Evolutionary conservation across 495 filamentous ascomycete genomes (phyloP), one percentile per base, ranked within the genome.

Genomic region (Glutinoglossum americanum): DNA sequence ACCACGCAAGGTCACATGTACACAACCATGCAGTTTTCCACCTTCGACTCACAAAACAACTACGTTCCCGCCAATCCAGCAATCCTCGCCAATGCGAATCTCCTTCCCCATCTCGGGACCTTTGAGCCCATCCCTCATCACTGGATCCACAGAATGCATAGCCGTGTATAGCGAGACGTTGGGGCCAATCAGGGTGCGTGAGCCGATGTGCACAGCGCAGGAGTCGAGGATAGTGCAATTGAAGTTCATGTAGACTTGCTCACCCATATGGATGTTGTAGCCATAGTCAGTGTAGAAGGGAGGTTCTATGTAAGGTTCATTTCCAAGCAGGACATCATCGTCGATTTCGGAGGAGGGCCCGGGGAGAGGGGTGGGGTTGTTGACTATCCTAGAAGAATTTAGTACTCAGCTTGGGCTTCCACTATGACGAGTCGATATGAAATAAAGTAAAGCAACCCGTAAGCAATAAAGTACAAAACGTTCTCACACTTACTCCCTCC

Each of bases 41-140:
- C 15, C 6, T 15, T 11, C 2, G 6, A 56, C 54, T 39, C 32
- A 56, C 19, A 85, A 66, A 7, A 96, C 72, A 41, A 75, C 76
- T 9, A 84, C 86, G 65, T 82, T 82, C 0, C 89, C 89, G 0
- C 84, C 87, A 27, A 96, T 66, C 89, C 89, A 96, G 62, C 86
- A 92, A 66, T 94, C 89, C 62, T 93, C 85, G 0, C 82, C 87
- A 58, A 94, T 80, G 15, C 70, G 74, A 61, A 96, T 84, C 19
- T 84, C 81, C 57, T 76, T 79, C 0, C 88, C 89, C 26, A 69
- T 62, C 69, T 94, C 89, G 0, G 88, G 84, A 0, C 87, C 89
- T 44, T 76, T 65, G 1, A 75, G 80, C 0, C 89, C 87, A 63
- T 89, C 84, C 10, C 87, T 74, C 13, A 87, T 57, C 0, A 72